These are phyloP conservation scores for Corallochytrium limacisporum DNA, from an alignment of 78 protist species.

Conservation along the genomic window DNA sequence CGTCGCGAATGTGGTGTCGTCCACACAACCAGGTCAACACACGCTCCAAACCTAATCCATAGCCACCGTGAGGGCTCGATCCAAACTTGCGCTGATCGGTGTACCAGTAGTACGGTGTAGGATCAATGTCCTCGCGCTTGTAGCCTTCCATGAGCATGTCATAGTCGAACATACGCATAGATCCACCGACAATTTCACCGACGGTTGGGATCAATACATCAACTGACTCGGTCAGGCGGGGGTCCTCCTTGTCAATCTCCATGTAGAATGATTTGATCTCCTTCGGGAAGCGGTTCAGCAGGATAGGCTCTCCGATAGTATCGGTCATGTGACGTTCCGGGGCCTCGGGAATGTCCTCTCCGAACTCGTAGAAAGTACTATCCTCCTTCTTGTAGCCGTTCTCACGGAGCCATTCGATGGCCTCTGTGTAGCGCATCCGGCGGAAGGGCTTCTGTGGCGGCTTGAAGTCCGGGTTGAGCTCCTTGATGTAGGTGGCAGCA, in stretches of 20 bases:
- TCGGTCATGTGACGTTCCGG: conserved; percentile 88
- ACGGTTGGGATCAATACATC: conserved; percentile 88
- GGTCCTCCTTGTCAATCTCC: conserved; percentile 49
- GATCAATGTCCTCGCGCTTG: conserved; percentile 63
- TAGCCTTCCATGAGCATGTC: conserved; percentile 54
- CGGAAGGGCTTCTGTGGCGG: conserved; percentile 72
- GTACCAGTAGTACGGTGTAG: conserved; percentile 86
- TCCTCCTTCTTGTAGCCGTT: conserved; percentile 49
- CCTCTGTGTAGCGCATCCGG: conserved; percentile 75
- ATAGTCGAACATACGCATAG: conserved; percentile 64
- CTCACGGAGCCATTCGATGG: conserved; percentile 58
- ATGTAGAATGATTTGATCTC: conserved; percentile 92
- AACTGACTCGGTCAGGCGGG: conserved; percentile 41
- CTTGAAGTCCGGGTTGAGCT: conserved; percentile 57
- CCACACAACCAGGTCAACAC: conserved; percentile 71
- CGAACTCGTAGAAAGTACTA: conserved; percentile 34
- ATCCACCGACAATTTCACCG: conserved; percentile 95
- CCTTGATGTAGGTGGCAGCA: conserved; percentile 20
- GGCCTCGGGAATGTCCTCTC: conserved; percentile 88
- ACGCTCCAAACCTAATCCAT: conserved; percentile 92
- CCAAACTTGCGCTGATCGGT: conserved; percentile 86
- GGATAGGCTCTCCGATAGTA: conserved; percentile 71
- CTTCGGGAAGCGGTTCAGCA: conserved; percentile 79
- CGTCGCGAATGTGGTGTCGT: conserved; percentile 72
- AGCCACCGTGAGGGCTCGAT: conserved; percentile 90